Conservation (phyloP, 1,139 yeast genomes). For the Pichia sp. region DNA sequence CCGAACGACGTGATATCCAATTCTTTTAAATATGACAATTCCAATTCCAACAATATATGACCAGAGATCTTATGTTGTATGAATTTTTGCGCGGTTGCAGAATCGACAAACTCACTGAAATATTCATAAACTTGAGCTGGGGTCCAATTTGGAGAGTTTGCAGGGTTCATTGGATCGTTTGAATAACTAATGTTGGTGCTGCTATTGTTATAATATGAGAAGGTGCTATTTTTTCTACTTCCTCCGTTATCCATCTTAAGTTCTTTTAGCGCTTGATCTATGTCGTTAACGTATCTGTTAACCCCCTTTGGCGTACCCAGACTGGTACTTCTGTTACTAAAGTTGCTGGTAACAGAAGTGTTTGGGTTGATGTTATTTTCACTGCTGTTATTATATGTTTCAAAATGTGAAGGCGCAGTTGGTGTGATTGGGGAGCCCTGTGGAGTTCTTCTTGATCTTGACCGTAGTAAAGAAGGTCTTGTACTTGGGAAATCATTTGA, state of each 20-base stretch:
- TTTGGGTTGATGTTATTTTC: background rate
- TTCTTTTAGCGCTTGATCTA: slow-evolving; percentile 82
- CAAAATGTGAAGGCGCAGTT: slow-evolving; percentile 15
- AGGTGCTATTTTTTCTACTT: too few species aligned
- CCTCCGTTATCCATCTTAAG: slow-evolving; percentile 36
- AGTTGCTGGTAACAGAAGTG: background rate
- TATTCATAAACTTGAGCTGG: slow-evolving; percentile 83
- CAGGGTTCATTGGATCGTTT: slow-evolving; percentile 29
- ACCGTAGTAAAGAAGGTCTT: slow-evolving; percentile 42
- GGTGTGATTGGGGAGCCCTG: slow-evolving; percentile 31
- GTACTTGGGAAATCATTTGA: slow-evolving; percentile 10
- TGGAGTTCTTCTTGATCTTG: slow-evolving; percentile 54
- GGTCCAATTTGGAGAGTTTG: slow-evolving; percentile 67
- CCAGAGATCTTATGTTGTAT: slow-evolving; percentile 90
- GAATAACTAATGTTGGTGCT: background rate
- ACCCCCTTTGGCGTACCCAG: slow-evolving; percentile 9
- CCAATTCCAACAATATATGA: slow-evolving; percentile 77
- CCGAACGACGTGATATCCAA: slow-evolving; percentile 92
- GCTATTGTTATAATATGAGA: background rate
- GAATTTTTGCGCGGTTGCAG: slow-evolving; percentile 72
- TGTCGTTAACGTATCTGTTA: slow-evolving; percentile 65
- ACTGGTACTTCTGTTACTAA: background rate
- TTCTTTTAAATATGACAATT: slow-evolving; percentile 83
- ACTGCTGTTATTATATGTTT: slow-evolving; percentile 3
- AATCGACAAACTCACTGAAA: slow-evolving; percentile 68